Evolutionary conservation across 1,284 basidiomycete species (phyloP).

Genomic region (Ceratobasidium sp.): DNA sequence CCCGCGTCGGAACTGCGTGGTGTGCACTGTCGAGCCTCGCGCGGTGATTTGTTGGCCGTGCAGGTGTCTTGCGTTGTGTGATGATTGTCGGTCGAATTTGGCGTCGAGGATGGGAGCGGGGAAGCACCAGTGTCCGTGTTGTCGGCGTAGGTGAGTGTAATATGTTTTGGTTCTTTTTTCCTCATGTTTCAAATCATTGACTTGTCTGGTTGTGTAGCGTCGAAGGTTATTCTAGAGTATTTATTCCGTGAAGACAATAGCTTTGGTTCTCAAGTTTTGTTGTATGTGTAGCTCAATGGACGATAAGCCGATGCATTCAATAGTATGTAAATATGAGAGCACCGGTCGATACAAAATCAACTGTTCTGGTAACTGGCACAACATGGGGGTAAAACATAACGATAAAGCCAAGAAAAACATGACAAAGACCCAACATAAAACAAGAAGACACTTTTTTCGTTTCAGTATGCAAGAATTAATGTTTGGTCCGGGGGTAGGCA

Average conservation of each 20-base stretch:
- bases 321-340: neutral
- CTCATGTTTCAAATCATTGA: neutral
- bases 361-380: no score
- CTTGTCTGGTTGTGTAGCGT: conserved; percentile 63
- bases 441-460: neutral
- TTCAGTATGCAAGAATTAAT: conserved; percentile 37
- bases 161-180: conserved; percentile 30
- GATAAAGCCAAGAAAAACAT: neutral
- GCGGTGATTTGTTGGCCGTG: conserved; percentile 86
- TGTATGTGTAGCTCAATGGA: neutral
- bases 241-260: conserved; percentile 63
- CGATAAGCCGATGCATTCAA: conserved; percentile 14
- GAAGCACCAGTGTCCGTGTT: conserved; percentile 81
- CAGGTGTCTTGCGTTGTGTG: conserved; percentile 81
- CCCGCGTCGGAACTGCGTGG: conserved; percentile 70
- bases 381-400: conserved; percentile 7
- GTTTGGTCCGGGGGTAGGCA: neutral
- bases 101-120: conserved; percentile 72
- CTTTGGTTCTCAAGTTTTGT: neutral
- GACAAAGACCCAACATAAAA: neutral
- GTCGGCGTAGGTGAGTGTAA: conserved; percentile 71
- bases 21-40: conserved; percentile 77
- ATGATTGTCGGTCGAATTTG: conserved; percentile 77
- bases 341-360: neutral
- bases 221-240: conserved; percentile 80